Evolutionary conservation across 176 grass and related monocot species (phyloP), one percentile per base, ranked within the genome.

Genomic region (Bromus sterilis): DNA sequence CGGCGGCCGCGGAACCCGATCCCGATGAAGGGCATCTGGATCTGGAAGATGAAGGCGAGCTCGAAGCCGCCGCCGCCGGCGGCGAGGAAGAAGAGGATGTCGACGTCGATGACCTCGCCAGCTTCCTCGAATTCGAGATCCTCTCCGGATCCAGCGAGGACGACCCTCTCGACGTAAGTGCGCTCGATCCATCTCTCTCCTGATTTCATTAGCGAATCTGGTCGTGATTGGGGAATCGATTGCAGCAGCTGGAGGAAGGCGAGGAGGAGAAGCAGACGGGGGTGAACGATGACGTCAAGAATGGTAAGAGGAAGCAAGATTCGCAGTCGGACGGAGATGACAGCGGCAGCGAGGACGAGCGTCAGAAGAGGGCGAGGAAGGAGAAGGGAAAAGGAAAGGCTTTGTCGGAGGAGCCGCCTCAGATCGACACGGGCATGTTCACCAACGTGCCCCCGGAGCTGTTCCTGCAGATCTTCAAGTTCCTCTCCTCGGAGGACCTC

Each of bases 401-500:
- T 29, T 56, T 73, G 73, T 24, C 39, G 25, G 13, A 56, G 21
- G 36, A 37, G 63, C 62, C 49, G 2, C 44, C 84, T 56, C 93
- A 91, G 82, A 93, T 99, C 15, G 93, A 95, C 31, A 80, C 68
- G 18, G 85, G 91, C 25, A 64, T 88, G 81, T 93, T 95, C 73
- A 83, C 89, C 80, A 88, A 75, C 26, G 75, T 96, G 9, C 93
- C 91, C 1, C 57, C 89, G 6, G 97, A 96, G 71, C 87, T 99
- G 43, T 96, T 91, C 77, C 80, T 87, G 46, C 86, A 90, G 75
- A 93, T 99, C 69, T 93, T 95, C 87, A 99, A 99, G 84, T 90
- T 99, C 87, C 93, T 99, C 56, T 95, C 97, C 20, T 96, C 93
- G 31, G 93, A 99, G 80, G 91, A 99, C 81, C 93, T 99, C 32